These are phyloP conservation scores for Entomortierella lignicola DNA, from an alignment of 192 early-diverging fungal genomes.

Conservation along the genomic window DNA sequence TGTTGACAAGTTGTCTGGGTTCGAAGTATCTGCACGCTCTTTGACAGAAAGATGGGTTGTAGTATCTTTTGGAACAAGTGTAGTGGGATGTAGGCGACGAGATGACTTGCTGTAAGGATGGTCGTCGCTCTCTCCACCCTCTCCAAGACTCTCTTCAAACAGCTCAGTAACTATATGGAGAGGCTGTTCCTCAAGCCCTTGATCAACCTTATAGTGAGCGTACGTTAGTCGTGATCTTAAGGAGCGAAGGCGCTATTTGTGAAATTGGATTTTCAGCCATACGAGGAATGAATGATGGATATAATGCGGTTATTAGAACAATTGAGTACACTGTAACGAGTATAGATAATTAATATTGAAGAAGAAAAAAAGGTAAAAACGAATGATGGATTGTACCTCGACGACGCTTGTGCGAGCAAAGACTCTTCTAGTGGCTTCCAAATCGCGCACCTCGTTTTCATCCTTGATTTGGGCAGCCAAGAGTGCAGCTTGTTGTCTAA, in stretches of 20 bases:
- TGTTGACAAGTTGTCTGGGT: too few species aligned
- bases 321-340: too few species aligned
- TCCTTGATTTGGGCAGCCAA: slow-evolving; percentile 43
- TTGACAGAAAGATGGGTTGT: not conserved
- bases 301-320: not conserved
- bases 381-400: too few species aligned
- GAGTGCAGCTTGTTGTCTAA: slow-evolving; percentile 42
- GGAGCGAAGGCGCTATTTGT: slow-evolving; percentile 3
- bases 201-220: slow-evolving; percentile 23
- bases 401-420: slow-evolving; percentile 18
- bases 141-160: slow-evolving; percentile 29
- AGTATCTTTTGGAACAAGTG: not conserved
- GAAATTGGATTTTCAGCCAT: not conserved
- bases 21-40: not conserved
- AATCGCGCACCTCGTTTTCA: slow-evolving; percentile 34
- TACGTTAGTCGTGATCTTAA: slow-evolving; percentile 7
- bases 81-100: not conserved
- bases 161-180: slow-evolving; percentile 37
- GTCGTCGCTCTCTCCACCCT: slow-evolving; percentile 13
- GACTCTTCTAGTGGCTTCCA: slow-evolving; percentile 30
- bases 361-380: not conserved
- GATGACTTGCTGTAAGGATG: not conserved
- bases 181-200: slow-evolving; percentile 43
- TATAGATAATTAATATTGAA: too few species aligned
- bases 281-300: too few species aligned